A percentile compares a stretch with the other conserved stretches of the same genome.
Conservation (phyloP, 768 basidiomycete genomes). For the Termitomyces sp. region DNA sequence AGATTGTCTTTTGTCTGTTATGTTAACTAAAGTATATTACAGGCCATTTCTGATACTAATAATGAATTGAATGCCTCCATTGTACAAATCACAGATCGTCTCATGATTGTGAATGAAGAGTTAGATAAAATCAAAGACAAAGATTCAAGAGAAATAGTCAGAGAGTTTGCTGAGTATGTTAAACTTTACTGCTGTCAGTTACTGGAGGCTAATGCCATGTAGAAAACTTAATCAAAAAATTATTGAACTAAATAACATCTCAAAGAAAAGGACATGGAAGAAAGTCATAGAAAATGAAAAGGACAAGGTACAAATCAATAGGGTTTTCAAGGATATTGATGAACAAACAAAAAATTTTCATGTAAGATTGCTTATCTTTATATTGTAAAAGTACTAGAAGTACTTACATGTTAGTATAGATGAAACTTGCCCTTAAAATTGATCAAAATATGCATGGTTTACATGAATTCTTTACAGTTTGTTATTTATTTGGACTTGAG, state of each 20-base stretch:
- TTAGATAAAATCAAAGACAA: neutral
- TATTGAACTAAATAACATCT: neutral
- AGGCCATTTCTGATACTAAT: too few species aligned
- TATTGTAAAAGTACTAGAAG: neutral
- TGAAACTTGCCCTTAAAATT: neutral
- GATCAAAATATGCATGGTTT: conserved; percentile 3
- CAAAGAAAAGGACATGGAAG: neutral
- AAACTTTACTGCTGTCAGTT: neutral
- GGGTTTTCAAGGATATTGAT: conserved; percentile 4
- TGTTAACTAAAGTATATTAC: too few species aligned
- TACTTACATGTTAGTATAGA: neutral
- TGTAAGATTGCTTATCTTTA: neutral
- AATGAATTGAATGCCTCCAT: too few species aligned
- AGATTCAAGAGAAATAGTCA: neutral
- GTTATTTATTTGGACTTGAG: conserved; percentile 6
- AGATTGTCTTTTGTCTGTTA: too few species aligned
- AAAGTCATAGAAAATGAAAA: conserved; percentile 10
- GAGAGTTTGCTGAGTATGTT: neutral
- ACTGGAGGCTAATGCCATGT: neutral
- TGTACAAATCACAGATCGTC: too few species aligned
- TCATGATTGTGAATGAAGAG: too few species aligned
- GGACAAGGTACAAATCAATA: conserved; percentile 2
- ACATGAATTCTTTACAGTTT: conserved; percentile 5
- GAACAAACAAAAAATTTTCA: conserved; percentile 12
- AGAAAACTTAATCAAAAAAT: neutral